Evolutionary conservation across 495 filamentous ascomycete species (phyloP).

Genomic region (Aspergillus indologenus): DNA sequence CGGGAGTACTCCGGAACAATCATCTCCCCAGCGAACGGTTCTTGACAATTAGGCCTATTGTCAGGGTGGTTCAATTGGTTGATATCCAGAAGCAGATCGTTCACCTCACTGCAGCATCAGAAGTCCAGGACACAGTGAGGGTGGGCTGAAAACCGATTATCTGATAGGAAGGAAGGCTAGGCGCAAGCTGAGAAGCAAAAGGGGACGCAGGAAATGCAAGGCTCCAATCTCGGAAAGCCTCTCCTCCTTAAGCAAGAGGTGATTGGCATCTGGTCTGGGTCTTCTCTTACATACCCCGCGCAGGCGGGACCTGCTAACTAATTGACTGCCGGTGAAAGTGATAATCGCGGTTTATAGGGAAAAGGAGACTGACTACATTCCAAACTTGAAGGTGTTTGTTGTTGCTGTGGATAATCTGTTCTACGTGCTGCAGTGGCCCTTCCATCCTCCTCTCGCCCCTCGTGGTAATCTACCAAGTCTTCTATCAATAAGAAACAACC

Average conservation of each 20-base stretch:
- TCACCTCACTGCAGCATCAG: background rate
- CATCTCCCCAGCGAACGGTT: background rate
- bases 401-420: too few relatives aligned
- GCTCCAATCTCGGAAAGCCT: conserved; percentile 35
- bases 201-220: conserved; percentile 29
- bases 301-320: conserved; percentile 28
- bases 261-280: conserved; percentile 30
- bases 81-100: background rate
- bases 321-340: conserved; percentile 20
- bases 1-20: conserved; percentile 1
- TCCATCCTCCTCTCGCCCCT: too few relatives aligned
- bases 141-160: conserved; percentile 10
- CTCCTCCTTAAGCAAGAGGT: conserved; percentile 16
- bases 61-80: background rate
- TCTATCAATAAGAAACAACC: too few relatives aligned
- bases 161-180: conserved; percentile 24
- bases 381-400: too few relatives aligned
- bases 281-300: conserved; percentile 28
- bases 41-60: background rate
- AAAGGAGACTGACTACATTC: background rate
- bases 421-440: too few relatives aligned
- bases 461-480: too few relatives aligned
- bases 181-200: conserved; percentile 19
- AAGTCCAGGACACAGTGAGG: background rate
- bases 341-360: background rate